Evolutionary conservation across 495 filamentous ascomycete species (phyloP).

Genomic region (Extremus antarcticus): DNA sequence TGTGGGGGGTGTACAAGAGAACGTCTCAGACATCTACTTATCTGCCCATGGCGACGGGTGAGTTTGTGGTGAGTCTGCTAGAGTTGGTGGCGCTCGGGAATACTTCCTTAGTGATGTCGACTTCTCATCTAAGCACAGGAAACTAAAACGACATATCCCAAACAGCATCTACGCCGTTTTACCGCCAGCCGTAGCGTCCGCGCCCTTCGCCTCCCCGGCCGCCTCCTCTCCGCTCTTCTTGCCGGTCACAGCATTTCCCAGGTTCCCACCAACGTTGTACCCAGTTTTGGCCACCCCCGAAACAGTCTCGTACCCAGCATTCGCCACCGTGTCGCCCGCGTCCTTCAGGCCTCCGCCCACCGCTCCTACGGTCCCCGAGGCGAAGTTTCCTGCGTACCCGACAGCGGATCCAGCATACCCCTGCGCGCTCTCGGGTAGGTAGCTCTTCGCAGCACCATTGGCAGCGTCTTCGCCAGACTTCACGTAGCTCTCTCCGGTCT

Average conservation of each 20-base stretch:
- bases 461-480: not conserved
- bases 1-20: constrained; percentile 63
- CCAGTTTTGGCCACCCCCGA: not conserved
- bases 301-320: not conserved
- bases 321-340: not conserved
- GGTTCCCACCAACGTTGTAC: not conserved
- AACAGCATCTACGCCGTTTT: too few relatives aligned
- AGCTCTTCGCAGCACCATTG: not conserved
- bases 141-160: too few relatives aligned
- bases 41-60: too few relatives aligned
- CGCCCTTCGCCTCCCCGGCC: too few relatives aligned
- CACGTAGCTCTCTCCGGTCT: not conserved
- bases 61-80: too few relatives aligned
- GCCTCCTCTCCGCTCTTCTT: not conserved
- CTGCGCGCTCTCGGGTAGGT: not conserved
- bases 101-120: too few relatives aligned
- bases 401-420: not conserved
- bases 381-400: not conserved
- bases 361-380: not conserved
- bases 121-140: too few relatives aligned
- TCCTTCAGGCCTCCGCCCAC: not conserved
- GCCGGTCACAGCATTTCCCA: not conserved
- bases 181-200: too few relatives aligned
- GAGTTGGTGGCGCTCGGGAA: too few relatives aligned
- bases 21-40: constrained; percentile 53